Base-by-base conservation (phyloP, 2,329 filamentous ascomycete genomes). In the Ophiostoma sp. region DNA sequence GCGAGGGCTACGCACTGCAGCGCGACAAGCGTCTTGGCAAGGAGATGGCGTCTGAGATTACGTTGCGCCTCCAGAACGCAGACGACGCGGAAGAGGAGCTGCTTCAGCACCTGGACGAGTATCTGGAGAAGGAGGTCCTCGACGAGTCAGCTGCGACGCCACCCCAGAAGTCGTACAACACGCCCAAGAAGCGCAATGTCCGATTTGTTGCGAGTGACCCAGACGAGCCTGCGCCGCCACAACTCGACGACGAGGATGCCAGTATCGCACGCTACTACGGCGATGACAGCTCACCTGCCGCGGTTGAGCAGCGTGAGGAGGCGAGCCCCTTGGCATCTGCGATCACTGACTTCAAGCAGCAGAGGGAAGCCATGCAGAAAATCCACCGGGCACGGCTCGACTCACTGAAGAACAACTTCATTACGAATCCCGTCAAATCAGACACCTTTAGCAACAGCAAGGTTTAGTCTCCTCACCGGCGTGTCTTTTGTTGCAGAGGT, bases 91-190 rank as follows among this genome's bases (percentile, higher is more conserved):
- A 63, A 5, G 60, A 63, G 40, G 60, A 41, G 16, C 5, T 11
- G 40, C 60, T 63, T 6, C 60, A 63, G 60, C n/a, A 63, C n/a
- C 40, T 63, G 4, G 60, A 63, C 40, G 16, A 9, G 60, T n/a
- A 18, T 14, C 60, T 63, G 60, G 38, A 63, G 38, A n/a, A 42
- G 16, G 40, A 63, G 38, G 14, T 63, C 14, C 40, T n/a, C n/a
- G 40, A 14, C 4, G 40, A 62, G 55, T 11, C 9, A 11, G 49
- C 6, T 6, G 49, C 4, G 27, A 36, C 1, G 27, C 5, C 55
- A 11, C 27, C 55, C 27, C 8, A 12, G 12, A 38, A 4, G 55
- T 36, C 55, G 11, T 14, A 7, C 27, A 27, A 27, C 27, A 2
- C 27, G 27, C 27, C 27, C 38, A 42, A 40, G 38, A 63, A n/a